phyloP scores from a whole-genome alignment of 1,139 yeast genomes.

The Taiozyma sp. region DNA sequence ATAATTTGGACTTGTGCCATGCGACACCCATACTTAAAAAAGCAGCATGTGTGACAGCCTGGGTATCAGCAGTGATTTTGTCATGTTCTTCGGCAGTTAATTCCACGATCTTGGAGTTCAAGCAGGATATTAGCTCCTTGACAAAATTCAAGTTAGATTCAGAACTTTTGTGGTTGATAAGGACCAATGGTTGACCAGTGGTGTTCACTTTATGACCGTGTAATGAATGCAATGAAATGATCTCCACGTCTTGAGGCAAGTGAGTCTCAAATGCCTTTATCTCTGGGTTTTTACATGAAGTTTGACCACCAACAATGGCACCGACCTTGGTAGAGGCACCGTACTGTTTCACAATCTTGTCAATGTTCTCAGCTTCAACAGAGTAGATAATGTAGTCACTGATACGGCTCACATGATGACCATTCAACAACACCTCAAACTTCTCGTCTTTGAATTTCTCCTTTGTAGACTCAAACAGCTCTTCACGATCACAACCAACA shows the following conservation, averaged over 20 bases:
- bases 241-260: constrained; percentile 74
- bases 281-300: constrained; percentile 91
- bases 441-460: constrained; percentile 37
- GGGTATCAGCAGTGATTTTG: constrained; percentile 94
- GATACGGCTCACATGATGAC: constrained; percentile 74
- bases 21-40: constrained; percentile 96
- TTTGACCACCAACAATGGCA: constrained; percentile 96
- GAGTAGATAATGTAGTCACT: constrained; percentile 83
- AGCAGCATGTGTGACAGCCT: constrained; percentile 98
- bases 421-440: constrained; percentile 60
- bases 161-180: constrained; percentile 68
- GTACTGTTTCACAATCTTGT: constrained; percentile 60
- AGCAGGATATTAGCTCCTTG: constrained; percentile 57
- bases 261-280: constrained; percentile 74
- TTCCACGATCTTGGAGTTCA: constrained; percentile 73
- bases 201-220: constrained; percentile 93
- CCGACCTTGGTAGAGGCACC: constrained; percentile 88
- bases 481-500: constrained; percentile 86
- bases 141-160: constrained; percentile 56
- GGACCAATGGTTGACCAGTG: constrained; percentile 86
- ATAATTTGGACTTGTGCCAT: constrained; percentile 77
- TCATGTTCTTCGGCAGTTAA: constrained; percentile 85
- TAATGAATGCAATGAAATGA: constrained; percentile 81
- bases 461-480: constrained; percentile 42
- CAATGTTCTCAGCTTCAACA: constrained; percentile 84